Evolutionary conservation across 179 eudicot genomes (phyloP), one percentile per base, ranked within the genome.

Genomic region (Beta macrorhiza): DNA sequence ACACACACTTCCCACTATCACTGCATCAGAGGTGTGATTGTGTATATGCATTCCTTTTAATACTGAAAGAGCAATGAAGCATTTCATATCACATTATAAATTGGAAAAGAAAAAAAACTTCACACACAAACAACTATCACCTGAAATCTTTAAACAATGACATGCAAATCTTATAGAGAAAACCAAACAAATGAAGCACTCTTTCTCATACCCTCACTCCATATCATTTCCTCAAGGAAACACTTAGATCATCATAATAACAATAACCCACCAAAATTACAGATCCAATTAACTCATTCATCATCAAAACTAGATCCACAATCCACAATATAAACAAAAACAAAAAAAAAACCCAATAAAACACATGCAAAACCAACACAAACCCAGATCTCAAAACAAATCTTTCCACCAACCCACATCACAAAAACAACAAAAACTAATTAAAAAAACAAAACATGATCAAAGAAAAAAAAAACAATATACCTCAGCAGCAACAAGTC

Each of bases 401-500:
- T 61, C 57, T 68, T 83, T 64, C 16, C 47, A 72, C 53, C 74
- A 77, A 77, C 81, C 78, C 67, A 65, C 15, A 75, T 56, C 67
- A 76, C 22, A 64, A 5, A n/a, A 57, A 70, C 17, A n/a, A 17
- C 44, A 81, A 2, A 16, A 25, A 22, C 0, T 25, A 13, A 12
- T 4, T 13, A 45, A 19, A 4, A 25, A 25, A 12, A 10, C 0
- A 25, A 25, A 25, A 25, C 62, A 49, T 2, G 4, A 14, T 44
- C 9, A 68, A 1, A 15, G 15, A 55, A 1, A 15, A 44, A 44
- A 16, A 76, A 17, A 32, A 0, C 12, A 13, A 57, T 47, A 80
- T 88, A 96, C 99, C 98, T 94, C 89, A 76, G 99, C 98, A 87
- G 99, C 99, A 83, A 96, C 99, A 85, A 96, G 99, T 56, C 99